phyloP scores from a whole-genome alignment of 1,139 yeast species.

The Spathaspora jeffriesii region DNA sequence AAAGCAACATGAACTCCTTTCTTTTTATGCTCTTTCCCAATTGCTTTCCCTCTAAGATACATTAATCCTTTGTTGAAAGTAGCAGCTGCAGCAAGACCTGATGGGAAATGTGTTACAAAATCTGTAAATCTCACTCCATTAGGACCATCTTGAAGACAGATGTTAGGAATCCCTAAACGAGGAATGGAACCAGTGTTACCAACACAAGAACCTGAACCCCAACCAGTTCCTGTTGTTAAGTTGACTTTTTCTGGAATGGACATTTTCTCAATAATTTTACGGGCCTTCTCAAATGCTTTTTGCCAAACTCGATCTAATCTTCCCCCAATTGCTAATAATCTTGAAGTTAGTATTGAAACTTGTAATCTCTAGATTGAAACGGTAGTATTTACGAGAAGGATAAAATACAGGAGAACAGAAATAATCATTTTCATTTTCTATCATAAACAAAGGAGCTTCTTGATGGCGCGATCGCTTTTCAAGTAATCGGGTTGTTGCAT shows the following conservation, averaged over 20 bases:
- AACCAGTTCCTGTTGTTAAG: slow-evolving; percentile 66
- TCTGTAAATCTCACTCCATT: slow-evolving; percentile 63
- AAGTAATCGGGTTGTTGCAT: slow-evolving; percentile 6
- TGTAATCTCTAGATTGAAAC: neutral
- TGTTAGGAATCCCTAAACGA: slow-evolving; percentile 54
- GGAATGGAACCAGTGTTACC: slow-evolving; percentile 66
- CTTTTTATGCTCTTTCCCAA: slow-evolving; percentile 54
- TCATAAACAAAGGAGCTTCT: slow-evolving; percentile 30
- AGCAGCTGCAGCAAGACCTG: slow-evolving; percentile 60
- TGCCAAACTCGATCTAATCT: slow-evolving; percentile 52
- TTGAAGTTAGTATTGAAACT: slow-evolving; percentile 5
- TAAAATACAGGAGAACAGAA: slow-evolving; percentile 31
- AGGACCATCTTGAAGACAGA: slow-evolving; percentile 68
- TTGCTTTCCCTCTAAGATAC: slow-evolving; percentile 54
- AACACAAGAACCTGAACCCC: slow-evolving; percentile 64
- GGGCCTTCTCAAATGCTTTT: slow-evolving; percentile 55
- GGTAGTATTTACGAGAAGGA: slow-evolving; percentile 30
- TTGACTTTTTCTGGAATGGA: slow-evolving; percentile 61
- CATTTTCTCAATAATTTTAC: slow-evolving; percentile 53
- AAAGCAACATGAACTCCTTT: slow-evolving; percentile 64
- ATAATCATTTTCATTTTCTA: slow-evolving; percentile 27
- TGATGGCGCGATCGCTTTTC: slow-evolving; percentile 36
- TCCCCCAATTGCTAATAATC: slow-evolving; percentile 37
- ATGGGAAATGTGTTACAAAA: slow-evolving; percentile 57
- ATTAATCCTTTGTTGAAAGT: slow-evolving; percentile 58